These are phyloP conservation scores for Entomortierella chlamydospora DNA, from an alignment of 192 early-diverging fungal genomes.

Conservation along the genomic window DNA sequence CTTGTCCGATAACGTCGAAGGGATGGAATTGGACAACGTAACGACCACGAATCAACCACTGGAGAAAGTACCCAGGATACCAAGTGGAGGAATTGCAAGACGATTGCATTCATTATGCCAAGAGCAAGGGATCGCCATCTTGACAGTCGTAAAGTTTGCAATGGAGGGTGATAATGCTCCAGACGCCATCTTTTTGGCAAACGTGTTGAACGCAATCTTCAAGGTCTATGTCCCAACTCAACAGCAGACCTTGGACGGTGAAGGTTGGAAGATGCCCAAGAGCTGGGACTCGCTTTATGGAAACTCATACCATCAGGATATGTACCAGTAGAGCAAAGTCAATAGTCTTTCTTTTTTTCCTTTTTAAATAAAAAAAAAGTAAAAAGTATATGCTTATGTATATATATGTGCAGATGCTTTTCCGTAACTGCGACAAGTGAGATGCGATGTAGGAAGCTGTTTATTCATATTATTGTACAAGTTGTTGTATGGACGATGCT, in stretches of 20 bases:
- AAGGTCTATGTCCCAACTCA: conserved; percentile 24
- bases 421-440: too few relatives aligned
- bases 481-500: neutral
- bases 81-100: conserved; percentile 69
- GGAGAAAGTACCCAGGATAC: conserved; percentile 60
- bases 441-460: neutral
- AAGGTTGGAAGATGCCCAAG: conserved; percentile 60
- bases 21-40: conserved; percentile 24
- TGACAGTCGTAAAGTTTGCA: conserved; percentile 70
- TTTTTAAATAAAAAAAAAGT: neutral
- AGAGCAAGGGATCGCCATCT: conserved; percentile 49
- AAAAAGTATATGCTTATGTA: too few relatives aligned
- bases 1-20: conserved; percentile 20
- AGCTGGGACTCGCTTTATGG: conserved; percentile 69
- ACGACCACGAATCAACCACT: neutral
- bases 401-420: too few relatives aligned
- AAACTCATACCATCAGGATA: conserved; percentile 60
- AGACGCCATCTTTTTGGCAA: conserved; percentile 73
- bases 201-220: conserved; percentile 43
- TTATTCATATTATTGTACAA: conserved; percentile 6
- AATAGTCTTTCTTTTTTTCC: neutral
- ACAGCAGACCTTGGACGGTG: conserved; percentile 12
- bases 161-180: conserved; percentile 81
- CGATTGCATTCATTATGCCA: conserved; percentile 63
- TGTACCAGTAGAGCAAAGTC: conserved; percentile 59